Percentiles rank a stretch among this genome's conserved stretches.
These are phyloP conservation scores for Melampsora americana DNA, from an alignment of 1,284 basidiomycete genomes.

Conservation along the genomic window DNA sequence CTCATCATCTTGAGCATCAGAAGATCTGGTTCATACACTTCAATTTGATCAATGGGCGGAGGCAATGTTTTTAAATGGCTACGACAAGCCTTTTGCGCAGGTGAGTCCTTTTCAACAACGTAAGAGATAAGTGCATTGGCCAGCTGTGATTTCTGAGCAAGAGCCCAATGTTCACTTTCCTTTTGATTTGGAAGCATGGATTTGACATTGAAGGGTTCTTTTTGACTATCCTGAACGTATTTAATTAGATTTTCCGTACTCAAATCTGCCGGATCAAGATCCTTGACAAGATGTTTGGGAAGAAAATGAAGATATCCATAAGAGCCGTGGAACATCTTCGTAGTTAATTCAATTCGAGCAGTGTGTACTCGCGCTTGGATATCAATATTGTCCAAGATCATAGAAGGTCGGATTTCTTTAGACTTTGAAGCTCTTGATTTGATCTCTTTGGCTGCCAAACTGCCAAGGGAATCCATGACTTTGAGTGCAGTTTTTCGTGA, in stretches of 20 bases:
- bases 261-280: neutral
- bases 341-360: neutral
- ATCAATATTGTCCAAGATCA: conserved; percentile 29
- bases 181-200: neutral
- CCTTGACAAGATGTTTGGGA: neutral
- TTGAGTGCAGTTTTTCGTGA: conserved; percentile 1
- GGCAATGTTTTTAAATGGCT: too few relatives aligned
- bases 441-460: neutral
- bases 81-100: neutral
- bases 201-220: neutral
- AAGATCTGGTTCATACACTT: neutral
- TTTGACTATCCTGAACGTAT: neutral
- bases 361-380: conserved; percentile 11
- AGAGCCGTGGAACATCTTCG: conserved; percentile 5
- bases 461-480: neutral
- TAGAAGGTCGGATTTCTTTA: neutral
- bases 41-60: too few relatives aligned
- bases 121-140: neutral
- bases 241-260: neutral
- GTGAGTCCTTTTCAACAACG: neutral
- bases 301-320: conserved; percentile 16
- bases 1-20: conserved; percentile 20
- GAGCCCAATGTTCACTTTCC: neutral
- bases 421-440: neutral
- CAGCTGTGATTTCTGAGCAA: conserved; percentile 10